phyloP scores from a whole-genome alignment of 106 monocot species.

The Chionographis japonica region DNA sequence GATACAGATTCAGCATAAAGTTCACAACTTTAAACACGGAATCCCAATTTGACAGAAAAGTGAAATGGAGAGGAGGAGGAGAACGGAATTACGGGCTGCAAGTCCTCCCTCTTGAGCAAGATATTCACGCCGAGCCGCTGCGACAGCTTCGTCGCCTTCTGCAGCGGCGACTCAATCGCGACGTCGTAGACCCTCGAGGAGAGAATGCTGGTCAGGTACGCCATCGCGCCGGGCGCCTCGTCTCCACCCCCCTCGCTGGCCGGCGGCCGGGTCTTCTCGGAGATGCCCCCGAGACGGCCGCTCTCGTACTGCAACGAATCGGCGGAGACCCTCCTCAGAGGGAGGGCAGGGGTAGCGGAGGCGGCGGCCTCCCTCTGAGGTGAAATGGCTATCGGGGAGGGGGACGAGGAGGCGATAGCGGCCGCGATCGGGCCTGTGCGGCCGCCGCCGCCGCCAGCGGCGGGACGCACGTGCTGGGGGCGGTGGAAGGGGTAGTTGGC shows the following conservation, averaged over 20 bases:
- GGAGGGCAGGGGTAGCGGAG: background rate
- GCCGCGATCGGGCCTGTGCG: background rate
- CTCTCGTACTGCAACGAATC: conserved; percentile 76
- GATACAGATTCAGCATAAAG: too few species aligned
- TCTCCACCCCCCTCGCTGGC: conserved; percentile 1
- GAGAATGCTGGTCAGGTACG: conserved; percentile 57
- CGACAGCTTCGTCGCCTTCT: conserved; percentile 72
- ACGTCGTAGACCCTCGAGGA: conserved; percentile 89
- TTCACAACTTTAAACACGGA: background rate
- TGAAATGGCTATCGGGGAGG: background rate
- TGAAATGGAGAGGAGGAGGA: background rate
- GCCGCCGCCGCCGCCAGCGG: background rate
- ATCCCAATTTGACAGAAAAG: background rate
- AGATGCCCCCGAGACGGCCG: conserved; percentile 57
- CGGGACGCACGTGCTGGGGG: too few species aligned
- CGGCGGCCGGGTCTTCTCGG: conserved; percentile 24
- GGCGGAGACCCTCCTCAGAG: conserved; percentile 27
- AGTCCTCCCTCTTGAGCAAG: conserved; percentile 85
- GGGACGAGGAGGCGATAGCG: conserved; percentile 6
- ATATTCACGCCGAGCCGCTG: conserved; percentile 63
- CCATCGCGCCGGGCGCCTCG: conserved; percentile 32
- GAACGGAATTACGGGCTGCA: conserved; percentile 68
- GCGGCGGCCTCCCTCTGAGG: background rate
- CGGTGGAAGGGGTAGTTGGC: too few species aligned
- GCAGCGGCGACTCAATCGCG: conserved; percentile 81